Evolutionary conservation across 192 early-diverging fungal species (phyloP).

Genomic region (Backusella parvicylindrica): DNA sequence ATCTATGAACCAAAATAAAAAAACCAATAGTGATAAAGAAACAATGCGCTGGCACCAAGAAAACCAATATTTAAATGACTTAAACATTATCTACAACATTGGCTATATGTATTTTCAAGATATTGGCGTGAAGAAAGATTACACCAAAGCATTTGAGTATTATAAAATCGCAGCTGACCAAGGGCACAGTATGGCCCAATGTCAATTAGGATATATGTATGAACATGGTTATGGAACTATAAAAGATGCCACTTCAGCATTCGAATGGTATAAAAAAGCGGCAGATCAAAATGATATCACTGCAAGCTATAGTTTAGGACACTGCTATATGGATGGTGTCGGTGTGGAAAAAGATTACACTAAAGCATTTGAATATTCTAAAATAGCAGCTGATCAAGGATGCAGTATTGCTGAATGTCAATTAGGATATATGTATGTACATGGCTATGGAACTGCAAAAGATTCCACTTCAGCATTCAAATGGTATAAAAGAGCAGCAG

Average conservation of each 20-base stretch:
- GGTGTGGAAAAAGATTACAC: not conserved
- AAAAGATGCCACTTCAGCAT: not conserved
- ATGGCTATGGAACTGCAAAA: not conserved
- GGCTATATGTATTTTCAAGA: not conserved
- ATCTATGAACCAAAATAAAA: not conserved
- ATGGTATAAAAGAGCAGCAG: not conserved
- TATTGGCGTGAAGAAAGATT: not conserved
- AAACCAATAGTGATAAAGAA: not conserved
- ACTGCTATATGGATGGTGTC: not conserved
- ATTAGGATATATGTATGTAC: not conserved
- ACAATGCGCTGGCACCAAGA: not conserved
- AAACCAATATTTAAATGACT: not conserved
- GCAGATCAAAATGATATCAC: not conserved
- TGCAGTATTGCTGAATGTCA: not conserved
- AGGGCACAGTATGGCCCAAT: not conserved
- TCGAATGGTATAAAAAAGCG: not conserved
- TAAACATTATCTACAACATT: not conserved
- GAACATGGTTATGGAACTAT: too few species aligned
- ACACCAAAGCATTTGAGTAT: not conserved
- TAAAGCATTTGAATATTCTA: not conserved
- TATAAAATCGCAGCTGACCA: not conserved
- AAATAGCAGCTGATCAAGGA: not conserved
- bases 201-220: not conserved
- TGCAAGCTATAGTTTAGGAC: not conserved
- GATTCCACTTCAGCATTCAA: not conserved